Evolutionary conservation across 169 alveolate genomes (phyloP).

Genomic region (Cryptosporidium andersoni): DNA sequence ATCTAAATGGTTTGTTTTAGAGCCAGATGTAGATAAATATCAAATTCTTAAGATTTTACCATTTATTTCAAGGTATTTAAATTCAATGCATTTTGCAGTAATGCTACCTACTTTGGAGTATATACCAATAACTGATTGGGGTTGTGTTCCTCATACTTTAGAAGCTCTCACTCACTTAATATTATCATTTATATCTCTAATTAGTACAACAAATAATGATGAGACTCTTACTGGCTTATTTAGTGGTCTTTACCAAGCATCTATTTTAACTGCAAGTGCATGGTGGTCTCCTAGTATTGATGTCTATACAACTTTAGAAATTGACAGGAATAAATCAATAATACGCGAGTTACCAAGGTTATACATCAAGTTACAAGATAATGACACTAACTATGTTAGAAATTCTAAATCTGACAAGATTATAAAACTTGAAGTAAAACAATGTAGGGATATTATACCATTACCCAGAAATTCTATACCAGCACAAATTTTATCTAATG

Average conservation of each 20-base stretch:
- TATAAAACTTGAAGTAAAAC: no score
- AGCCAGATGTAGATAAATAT: slow-evolving; percentile 40
- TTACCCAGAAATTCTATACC: no score
- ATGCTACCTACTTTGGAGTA: slow-evolving; percentile 38
- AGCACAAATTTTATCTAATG: no score
- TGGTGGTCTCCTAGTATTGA: slow-evolving; percentile 73
- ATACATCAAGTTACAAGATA: no score
- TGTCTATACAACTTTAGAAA: slow-evolving; percentile 11
- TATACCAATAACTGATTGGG: slow-evolving; percentile 58
- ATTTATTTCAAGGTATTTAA: slow-evolving; percentile 30
- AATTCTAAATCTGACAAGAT: no score
- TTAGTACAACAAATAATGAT: slow-evolving; percentile 3
- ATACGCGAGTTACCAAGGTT: no score
- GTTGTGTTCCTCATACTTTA: slow-evolving; percentile 18
- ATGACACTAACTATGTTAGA: no score
- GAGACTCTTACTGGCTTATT: slow-evolving; percentile 1
- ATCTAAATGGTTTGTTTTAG: slow-evolving; percentile 60
- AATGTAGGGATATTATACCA: no score
- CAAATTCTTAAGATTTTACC: slow-evolving; percentile 8
- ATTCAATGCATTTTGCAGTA: slow-evolving; percentile 55
- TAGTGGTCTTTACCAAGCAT: slow-evolving; percentile 49
- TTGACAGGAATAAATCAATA: no score
- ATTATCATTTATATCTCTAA: slow-evolving; percentile 33
- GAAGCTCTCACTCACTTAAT: slow-evolving; percentile 19
- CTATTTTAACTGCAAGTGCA: slow-evolving; percentile 22